These are phyloP conservation scores for Nelumbo lutea DNA, from an alignment of 164 flowering plant species.

Conservation along the genomic window DNA sequence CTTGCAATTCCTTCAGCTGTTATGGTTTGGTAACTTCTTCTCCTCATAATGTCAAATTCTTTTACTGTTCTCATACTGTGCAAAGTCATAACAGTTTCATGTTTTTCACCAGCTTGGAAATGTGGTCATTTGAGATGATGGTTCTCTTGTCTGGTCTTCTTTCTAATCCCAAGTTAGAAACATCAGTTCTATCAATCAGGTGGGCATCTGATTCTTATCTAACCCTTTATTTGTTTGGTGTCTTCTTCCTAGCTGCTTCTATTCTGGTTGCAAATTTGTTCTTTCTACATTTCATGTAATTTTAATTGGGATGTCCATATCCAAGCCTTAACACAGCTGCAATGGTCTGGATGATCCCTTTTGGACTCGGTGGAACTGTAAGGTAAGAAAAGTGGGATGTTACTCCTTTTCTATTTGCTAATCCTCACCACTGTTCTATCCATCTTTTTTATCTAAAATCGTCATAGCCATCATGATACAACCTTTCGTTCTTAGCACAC, in stretches of 20 bases:
- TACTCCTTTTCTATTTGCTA: not conserved
- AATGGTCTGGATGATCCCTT: conserved; percentile 23
- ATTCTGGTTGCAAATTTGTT: not conserved
- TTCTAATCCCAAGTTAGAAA: conserved; percentile 28
- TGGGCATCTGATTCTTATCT: not conserved
- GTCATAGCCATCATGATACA: too few species aligned
- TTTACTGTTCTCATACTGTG: not conserved
- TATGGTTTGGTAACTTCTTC: conserved; percentile 24
- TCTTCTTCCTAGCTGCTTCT: not conserved
- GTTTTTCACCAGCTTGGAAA: conserved; percentile 21
- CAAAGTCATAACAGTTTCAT: not conserved
- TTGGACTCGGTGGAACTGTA: conserved; percentile 25
- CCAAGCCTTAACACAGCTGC: conserved; percentile 25
- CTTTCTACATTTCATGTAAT: not conserved
- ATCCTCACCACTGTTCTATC: too few species aligned
- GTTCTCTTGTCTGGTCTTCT: conserved; percentile 28
- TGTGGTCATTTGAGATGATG: conserved; percentile 26
- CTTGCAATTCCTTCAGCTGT: conserved; percentile 39
- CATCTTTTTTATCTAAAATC: too few species aligned
- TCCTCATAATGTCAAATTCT: not conserved
- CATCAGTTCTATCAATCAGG: conserved; percentile 30
- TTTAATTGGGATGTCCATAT: not conserved
- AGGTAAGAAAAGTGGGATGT: conserved; percentile 13
- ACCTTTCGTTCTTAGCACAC: conserved; percentile 26
- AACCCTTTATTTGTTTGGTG: not conserved